These are phyloP conservation scores for Angophora floribunda DNA, from an alignment of 345 rosid genomes.

Conservation along the genomic window DNA sequence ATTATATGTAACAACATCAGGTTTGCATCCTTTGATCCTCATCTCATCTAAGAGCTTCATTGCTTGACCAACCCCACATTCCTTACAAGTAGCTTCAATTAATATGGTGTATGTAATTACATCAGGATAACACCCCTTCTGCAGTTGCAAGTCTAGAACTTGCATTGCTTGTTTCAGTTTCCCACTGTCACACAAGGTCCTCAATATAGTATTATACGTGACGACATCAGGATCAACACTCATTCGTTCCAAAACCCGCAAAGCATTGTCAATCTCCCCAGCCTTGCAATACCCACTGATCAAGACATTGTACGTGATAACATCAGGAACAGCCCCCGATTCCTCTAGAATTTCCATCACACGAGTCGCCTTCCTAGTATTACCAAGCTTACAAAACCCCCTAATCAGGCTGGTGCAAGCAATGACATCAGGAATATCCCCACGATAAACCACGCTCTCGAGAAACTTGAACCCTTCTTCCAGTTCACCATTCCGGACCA, in stretches of 20 bases:
- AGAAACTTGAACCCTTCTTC: constrained; percentile 66
- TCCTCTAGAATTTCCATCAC: constrained; percentile 69
- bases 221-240: constrained; percentile 76
- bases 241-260: constrained; percentile 60
- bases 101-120: constrained; percentile 72
- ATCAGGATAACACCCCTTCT: constrained; percentile 65
- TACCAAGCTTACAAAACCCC: constrained; percentile 64
- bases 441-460: constrained; percentile 66
- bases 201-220: constrained; percentile 72
- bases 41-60: constrained; percentile 91
- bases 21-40: constrained; percentile 70
- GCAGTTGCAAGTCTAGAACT: constrained; percentile 52
- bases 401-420: constrained; percentile 73
- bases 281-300: constrained; percentile 80
- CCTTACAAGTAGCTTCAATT: constrained; percentile 80
- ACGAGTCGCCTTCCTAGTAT: constrained; percentile 59
- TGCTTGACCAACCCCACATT: constrained; percentile 71
- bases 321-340: constrained; percentile 73
- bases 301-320: constrained; percentile 72
- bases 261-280: constrained; percentile 63
- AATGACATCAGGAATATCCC: constrained; percentile 63
- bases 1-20: constrained; percentile 75
- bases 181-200: constrained; percentile 66
- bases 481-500: constrained; percentile 52
- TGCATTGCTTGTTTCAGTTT: constrained; percentile 73